Conservation (phyloP, 176 grass and related monocot genomes). For the Paspalum vaginatum region DNA sequence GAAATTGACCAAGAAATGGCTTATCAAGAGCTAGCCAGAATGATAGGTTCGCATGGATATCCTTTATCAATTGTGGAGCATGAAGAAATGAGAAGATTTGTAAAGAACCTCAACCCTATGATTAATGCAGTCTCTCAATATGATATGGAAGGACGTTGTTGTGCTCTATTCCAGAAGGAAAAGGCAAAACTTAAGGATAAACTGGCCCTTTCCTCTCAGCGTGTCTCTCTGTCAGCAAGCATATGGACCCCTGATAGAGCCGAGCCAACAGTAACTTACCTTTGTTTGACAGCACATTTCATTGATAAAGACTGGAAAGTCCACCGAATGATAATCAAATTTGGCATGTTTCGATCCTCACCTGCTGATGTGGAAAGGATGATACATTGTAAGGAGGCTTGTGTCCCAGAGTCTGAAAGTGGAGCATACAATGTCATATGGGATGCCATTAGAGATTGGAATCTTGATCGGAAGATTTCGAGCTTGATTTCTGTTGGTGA, state of each 20-base stretch:
- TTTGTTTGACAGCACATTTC: slow-evolving; percentile 59
- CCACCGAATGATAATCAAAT: slow-evolving; percentile 50
- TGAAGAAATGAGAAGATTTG: slow-evolving; percentile 63
- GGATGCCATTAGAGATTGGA: slow-evolving; percentile 62
- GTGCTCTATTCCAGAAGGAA: slow-evolving; percentile 52
- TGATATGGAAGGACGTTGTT: slow-evolving; percentile 51
- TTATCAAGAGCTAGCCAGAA: slow-evolving; percentile 47
- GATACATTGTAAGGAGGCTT: slow-evolving; percentile 46
- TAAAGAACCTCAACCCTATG: slow-evolving; percentile 51
- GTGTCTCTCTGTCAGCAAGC: slow-evolving; percentile 55
- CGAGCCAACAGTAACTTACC: slow-evolving; percentile 47
- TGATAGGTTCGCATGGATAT: slow-evolving; percentile 52
- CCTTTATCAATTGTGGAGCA: slow-evolving; percentile 56
- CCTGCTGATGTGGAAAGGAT: slow-evolving; percentile 59
- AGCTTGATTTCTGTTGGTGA: slow-evolving; percentile 58
- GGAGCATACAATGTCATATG: slow-evolving; percentile 52
- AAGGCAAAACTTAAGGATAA: slow-evolving; percentile 48
- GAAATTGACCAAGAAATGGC: slow-evolving; percentile 46
- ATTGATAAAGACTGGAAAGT: slow-evolving; percentile 56
- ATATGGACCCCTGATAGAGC: slow-evolving; percentile 52
- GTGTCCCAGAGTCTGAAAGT: slow-evolving; percentile 49
- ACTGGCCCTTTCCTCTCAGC: slow-evolving; percentile 34
- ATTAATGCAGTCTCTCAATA: slow-evolving; percentile 12
- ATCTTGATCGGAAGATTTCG: slow-evolving; percentile 54
- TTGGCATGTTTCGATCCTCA: slow-evolving; percentile 57